Evolutionary conservation across 2,329 filamentous ascomycete genomes (phyloP).

Genomic region (Lachnellula subtilissima): DNA sequence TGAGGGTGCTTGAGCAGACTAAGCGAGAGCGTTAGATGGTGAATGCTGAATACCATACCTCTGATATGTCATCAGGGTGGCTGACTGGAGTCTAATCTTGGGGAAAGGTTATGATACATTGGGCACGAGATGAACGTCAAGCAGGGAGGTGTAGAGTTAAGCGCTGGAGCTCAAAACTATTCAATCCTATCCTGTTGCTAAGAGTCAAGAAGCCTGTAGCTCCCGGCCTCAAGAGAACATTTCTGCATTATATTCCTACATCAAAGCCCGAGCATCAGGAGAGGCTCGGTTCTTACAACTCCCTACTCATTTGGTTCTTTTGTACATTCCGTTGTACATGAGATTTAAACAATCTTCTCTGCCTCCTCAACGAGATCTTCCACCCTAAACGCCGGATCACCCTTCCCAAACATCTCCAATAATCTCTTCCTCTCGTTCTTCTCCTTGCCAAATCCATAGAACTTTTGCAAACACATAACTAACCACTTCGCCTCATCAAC

Average conservation of each 20-base stretch:
- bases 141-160: too few species aligned
- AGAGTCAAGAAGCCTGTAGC: too few species aligned
- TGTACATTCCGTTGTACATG: not conserved
- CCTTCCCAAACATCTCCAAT: conserved; percentile 75
- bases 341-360: conserved; percentile 61
- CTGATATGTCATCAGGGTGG: too few species aligned
- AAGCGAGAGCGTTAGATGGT: too few species aligned
- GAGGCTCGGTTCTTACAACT: too few species aligned
- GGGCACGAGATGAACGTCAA: too few species aligned
- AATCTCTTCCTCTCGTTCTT: conserved; percentile 62
- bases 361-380: conserved; percentile 84
- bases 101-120: too few species aligned
- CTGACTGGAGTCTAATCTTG: too few species aligned
- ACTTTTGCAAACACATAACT: conserved; percentile 88
- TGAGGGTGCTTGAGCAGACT: too few species aligned
- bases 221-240: not conserved
- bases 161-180: too few species aligned
- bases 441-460: conserved; percentile 65
- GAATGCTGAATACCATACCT: too few species aligned
- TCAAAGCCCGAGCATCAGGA: not conserved
- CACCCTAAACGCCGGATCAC: conserved; percentile 74
- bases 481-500: conserved; percentile 84
- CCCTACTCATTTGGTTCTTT: not conserved
- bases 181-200: too few species aligned
- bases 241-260: not conserved